Evolutionary conservation across 345 rosid genomes (phyloP).

Genomic region (Ricinus communis): DNA sequence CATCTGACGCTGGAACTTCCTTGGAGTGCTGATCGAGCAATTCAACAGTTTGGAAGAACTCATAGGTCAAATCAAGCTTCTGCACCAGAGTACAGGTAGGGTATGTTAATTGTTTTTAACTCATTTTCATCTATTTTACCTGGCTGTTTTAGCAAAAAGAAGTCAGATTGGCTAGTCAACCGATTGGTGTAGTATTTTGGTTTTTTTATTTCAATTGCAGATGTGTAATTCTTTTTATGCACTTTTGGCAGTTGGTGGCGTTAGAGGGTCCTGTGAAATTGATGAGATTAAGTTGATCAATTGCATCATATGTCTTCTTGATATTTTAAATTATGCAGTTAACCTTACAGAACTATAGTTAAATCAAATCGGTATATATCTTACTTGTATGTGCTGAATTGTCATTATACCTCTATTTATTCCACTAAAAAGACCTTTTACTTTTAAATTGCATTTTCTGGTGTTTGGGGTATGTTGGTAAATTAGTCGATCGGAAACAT

Average conservation of each 20-base stretch:
- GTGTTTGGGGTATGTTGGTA: background rate
- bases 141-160: background rate
- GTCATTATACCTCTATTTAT: background rate
- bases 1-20: constrained; percentile 98
- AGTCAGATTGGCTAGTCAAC: background rate
- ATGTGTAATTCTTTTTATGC: background rate
- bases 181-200: background rate
- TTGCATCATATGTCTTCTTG: constrained; percentile 10
- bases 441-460: background rate
- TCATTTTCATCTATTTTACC: background rate
- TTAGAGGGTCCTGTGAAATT: background rate
- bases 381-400: background rate
- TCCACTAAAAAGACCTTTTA: background rate
- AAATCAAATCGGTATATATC: background rate
- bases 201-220: background rate
- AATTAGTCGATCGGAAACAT: background rate
- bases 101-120: background rate
- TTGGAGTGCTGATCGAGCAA: constrained; percentile 99
- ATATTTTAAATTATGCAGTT: background rate
- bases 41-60: constrained; percentile 98
- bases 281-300: constrained; percentile 2
- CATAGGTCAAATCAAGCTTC: constrained; percentile 99
- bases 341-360: background rate
- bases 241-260: constrained; percentile 5
- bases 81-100: constrained; percentile 94